phyloP scores from a whole-genome alignment of 148 eudicot genomes.

The Oxyria digyna region DNA sequence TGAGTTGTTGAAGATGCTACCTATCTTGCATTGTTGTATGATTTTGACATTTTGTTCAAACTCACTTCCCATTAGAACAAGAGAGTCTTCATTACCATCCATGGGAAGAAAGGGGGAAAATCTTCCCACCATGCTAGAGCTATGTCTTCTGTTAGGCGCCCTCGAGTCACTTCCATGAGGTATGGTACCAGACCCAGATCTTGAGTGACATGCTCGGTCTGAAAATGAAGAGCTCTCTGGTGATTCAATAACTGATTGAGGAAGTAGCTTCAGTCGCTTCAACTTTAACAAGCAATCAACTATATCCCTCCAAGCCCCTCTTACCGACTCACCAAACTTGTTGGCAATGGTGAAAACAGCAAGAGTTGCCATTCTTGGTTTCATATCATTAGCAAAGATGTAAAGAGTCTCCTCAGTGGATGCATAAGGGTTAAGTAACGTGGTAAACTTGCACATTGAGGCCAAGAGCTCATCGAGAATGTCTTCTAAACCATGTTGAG shows the following conservation, averaged over 20 bases:
- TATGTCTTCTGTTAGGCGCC: slow-evolving; percentile 13
- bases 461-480: slow-evolving; percentile 75
- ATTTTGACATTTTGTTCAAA: slow-evolving; percentile 77
- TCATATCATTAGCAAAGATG: slow-evolving; percentile 72
- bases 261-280: slow-evolving; percentile 70
- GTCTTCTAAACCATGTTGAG: slow-evolving; percentile 70
- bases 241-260: slow-evolving; percentile 51
- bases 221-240: slow-evolving; percentile 16
- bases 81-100: slow-evolving; percentile 69
- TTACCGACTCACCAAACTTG: slow-evolving; percentile 53
- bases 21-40: slow-evolving; percentile 73
- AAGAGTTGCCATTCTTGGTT: slow-evolving; percentile 87
- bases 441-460: slow-evolving; percentile 83
- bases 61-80: slow-evolving; percentile 70
- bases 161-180: slow-evolving; percentile 17
- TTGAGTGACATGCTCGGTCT: slow-evolving; percentile 17
- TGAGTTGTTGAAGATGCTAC: slow-evolving; percentile 52
- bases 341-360: slow-evolving; percentile 84
- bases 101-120: slow-evolving; percentile 52
- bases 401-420: slow-evolving; percentile 85
- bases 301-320: slow-evolving; percentile 89
- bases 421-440: slow-evolving; percentile 79
- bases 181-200: slow-evolving; percentile 22
- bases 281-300: slow-evolving; percentile 82
- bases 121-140: slow-evolving; percentile 30